Conservation (phyloP, 2,329 filamentous ascomycete genomes). For the Leptoxyphium fumago region DNA sequence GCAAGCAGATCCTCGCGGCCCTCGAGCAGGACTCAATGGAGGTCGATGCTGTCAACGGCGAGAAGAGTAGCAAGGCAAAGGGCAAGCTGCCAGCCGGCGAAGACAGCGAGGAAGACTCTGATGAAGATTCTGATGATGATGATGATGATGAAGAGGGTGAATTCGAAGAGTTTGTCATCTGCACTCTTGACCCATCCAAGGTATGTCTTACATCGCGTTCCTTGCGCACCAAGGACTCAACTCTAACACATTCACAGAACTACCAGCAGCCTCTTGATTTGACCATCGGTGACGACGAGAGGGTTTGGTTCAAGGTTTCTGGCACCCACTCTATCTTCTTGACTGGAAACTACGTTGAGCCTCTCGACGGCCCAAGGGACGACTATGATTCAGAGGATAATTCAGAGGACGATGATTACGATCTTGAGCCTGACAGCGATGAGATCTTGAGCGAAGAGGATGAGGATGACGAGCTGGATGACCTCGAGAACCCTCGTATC, state of each 20-base stretch:
- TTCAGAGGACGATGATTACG: conserved; percentile 50
- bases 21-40: conserved; percentile 54
- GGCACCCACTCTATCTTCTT: conserved; percentile 85
- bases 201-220: conserved; percentile 38
- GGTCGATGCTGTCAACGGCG: conserved; percentile 50
- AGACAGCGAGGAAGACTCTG: conserved; percentile 32
- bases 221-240: conserved; percentile 1
- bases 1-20: conserved; percentile 61
- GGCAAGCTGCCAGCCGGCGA: conserved; percentile 45
- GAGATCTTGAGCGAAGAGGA: conserved; percentile 45
- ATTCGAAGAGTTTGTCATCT: conserved; percentile 82
- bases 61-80: conserved; percentile 49
- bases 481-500: conserved; percentile 63
- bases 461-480: conserved; percentile 36
- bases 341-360: conserved; percentile 88
- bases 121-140: conserved; percentile 35
- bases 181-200: conserved; percentile 85
- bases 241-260: conserved; percentile 43
- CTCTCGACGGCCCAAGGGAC: conserved; percentile 44
- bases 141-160: conserved; percentile 50
- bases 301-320: conserved; percentile 79
- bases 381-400: conserved; percentile 48
- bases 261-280: conserved; percentile 94
- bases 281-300: conserved; percentile 75
- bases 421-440: conserved; percentile 65